Conservation (phyloP, 2,329 filamentous ascomycete genomes). For the Leptosphaerulina australis region DNA sequence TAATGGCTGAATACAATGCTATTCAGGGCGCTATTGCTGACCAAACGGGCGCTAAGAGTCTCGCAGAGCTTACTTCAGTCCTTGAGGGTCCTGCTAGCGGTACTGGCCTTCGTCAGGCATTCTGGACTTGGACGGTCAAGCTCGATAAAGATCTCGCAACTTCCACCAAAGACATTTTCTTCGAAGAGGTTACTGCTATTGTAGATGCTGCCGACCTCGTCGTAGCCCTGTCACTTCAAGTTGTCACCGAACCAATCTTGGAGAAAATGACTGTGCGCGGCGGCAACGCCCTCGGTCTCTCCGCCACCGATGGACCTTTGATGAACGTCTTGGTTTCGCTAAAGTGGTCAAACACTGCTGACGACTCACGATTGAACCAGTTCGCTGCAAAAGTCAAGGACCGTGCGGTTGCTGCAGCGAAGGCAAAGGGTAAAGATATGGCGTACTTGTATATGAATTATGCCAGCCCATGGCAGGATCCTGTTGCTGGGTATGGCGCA, state of each 20-base stretch:
- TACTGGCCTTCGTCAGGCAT: conserved; percentile 31
- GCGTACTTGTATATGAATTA: conserved; percentile 56
- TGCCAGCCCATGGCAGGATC: conserved; percentile 51
- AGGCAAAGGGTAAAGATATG: conserved; percentile 9
- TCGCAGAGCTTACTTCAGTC: conserved; percentile 27
- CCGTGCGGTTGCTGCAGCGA: conserved; percentile 13
- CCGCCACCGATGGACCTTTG: conserved; percentile 26
- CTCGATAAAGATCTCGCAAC: conserved; percentile 29
- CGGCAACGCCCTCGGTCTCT: conserved; percentile 42
- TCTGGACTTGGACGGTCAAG: conserved; percentile 39
- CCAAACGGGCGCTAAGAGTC: conserved; percentile 24
- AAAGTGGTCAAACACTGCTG: conserved; percentile 30
- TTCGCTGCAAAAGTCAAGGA: conserved; percentile 26
- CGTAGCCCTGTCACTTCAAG: conserved; percentile 33
- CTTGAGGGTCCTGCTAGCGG: conserved; percentile 17
- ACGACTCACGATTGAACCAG: conserved; percentile 32
- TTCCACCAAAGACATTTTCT: conserved; percentile 32
- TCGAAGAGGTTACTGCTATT: conserved; percentile 27
- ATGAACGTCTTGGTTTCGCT: conserved; percentile 24
- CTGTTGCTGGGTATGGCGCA: conserved; percentile 51
- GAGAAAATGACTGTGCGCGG: conserved; percentile 28
- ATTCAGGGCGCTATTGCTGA: conserved; percentile 26
- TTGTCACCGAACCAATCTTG: conserved; percentile 33
- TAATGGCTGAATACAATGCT: conserved; percentile 36
- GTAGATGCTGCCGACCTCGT: conserved; percentile 26